These are phyloP conservation scores for Penicillium crustosum DNA, from an alignment of 2,329 filamentous ascomycete species.

Conservation along the genomic window DNA sequence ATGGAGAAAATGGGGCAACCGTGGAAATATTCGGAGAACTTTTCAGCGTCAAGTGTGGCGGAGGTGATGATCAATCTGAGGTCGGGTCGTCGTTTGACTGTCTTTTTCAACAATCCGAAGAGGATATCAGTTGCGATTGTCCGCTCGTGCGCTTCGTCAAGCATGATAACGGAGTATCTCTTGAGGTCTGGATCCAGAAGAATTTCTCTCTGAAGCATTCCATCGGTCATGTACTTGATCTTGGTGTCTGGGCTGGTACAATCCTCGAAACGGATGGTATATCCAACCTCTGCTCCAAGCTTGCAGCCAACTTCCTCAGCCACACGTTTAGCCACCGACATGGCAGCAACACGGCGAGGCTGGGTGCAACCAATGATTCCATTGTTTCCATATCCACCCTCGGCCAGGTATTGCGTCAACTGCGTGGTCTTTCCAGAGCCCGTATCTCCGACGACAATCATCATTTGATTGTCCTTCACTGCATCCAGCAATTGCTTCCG, in stretches of 20 bases:
- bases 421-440: slow-evolving; percentile 98
- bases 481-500: slow-evolving; percentile 84
- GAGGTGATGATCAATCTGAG: slow-evolving; percentile 96
- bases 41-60: slow-evolving; percentile 93
- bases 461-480: slow-evolving; percentile 79
- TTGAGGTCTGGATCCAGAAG: slow-evolving; percentile 85
- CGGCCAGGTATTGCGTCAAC: slow-evolving; percentile 89
- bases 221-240: slow-evolving; percentile 99
- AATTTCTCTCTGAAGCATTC: slow-evolving; percentile 95
- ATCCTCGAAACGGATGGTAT: slow-evolving; percentile 97
- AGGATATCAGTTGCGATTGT: slow-evolving; percentile 95
- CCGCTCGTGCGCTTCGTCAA: slow-evolving; percentile 96
- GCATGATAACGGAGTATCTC: slow-evolving; percentile 93
- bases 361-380: slow-evolving; percentile 96
- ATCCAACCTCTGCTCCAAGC: slow-evolving; percentile 89
- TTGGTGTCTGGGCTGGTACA: slow-evolving; percentile 81
- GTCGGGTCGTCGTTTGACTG: slow-evolving; percentile 78
- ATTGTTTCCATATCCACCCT: slow-evolving; percentile 82
- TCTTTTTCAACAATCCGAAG: slow-evolving; percentile 92
- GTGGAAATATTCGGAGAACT: slow-evolving; percentile 96
- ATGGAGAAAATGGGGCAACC: slow-evolving; percentile 96
- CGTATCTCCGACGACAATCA: slow-evolving; percentile 96
- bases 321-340: slow-evolving; percentile 96
- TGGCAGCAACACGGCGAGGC: slow-evolving; percentile 92
- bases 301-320: slow-evolving; percentile 91